Conservation (phyloP, 2,329 filamentous ascomycete species). For the Leptographium radiaticola region DNA sequence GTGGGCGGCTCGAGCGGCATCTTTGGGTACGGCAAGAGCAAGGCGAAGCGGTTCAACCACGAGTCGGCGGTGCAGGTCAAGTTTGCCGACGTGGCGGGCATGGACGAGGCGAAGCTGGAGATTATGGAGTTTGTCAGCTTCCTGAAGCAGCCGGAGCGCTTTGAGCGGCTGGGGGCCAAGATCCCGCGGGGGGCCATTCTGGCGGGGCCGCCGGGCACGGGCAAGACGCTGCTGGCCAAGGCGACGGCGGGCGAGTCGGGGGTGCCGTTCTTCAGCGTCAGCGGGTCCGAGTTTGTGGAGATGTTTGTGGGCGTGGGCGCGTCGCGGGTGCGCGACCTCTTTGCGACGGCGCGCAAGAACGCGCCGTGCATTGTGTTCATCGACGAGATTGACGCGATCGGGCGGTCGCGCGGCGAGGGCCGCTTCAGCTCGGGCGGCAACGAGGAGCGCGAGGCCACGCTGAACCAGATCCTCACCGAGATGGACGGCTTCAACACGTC, state of each 20-base stretch:
- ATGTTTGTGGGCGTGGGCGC: slow-evolving; percentile 99
- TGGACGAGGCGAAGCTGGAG: slow-evolving; percentile 95
- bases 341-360: slow-evolving; percentile 87
- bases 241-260: slow-evolving; percentile 93
- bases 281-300: slow-evolving; percentile 96
- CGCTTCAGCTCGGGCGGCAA: slow-evolving; percentile 69
- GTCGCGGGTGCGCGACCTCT: slow-evolving; percentile 87
- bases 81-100: slow-evolving; percentile 90
- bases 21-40: slow-evolving; percentile 92
- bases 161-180: slow-evolving; percentile 90
- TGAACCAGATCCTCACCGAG: slow-evolving; percentile 97
- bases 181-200: slow-evolving; percentile 95
- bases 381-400: slow-evolving; percentile 97
- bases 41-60: slow-evolving; percentile 94
- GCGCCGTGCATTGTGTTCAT: slow-evolving; percentile 99
- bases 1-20: slow-evolving; percentile 60
- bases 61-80: slow-evolving; percentile 95
- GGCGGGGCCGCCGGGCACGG: slow-evolving; percentile 93
- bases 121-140: slow-evolving; percentile 99
- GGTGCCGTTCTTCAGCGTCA: slow-evolving; percentile 96
- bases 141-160: slow-evolving; percentile 82
- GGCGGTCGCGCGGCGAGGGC: slow-evolving; percentile 73
- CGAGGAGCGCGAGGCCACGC: slow-evolving; percentile 89
- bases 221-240: slow-evolving; percentile 95
- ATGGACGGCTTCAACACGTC: slow-evolving; percentile 99